Percentiles rank a stretch among this genome's conserved stretches.
Evolutionary conservation across 768 basidiomycete species (phyloP).

Genomic region (Termitomyces sp.): DNA sequence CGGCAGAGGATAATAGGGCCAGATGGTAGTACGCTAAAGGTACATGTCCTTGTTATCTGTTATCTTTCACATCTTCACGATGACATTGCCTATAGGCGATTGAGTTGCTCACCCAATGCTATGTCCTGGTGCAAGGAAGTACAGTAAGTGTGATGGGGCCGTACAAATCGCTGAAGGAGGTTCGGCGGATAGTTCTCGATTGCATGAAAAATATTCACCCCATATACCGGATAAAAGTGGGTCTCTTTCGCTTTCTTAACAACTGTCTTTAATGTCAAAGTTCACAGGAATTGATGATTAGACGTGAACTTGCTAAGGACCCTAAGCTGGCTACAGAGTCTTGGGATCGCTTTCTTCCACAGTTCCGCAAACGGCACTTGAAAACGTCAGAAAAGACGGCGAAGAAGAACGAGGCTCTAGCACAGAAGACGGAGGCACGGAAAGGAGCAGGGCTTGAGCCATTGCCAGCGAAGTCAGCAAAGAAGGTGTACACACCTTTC

Average conservation of each 20-base stretch:
- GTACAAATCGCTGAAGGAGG: slow-evolving; percentile 92
- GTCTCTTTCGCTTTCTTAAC: not conserved
- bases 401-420: slow-evolving; percentile 74
- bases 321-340: slow-evolving; percentile 90
- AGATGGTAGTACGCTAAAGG: slow-evolving; percentile 95
- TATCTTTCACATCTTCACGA: not conserved
- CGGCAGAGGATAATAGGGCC: slow-evolving; percentile 96
- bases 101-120: slow-evolving; percentile 92
- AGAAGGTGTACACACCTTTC: slow-evolving; percentile 98
- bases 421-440: slow-evolving; percentile 56
- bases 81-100: slow-evolving; percentile 61
- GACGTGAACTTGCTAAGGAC: slow-evolving; percentile 95
- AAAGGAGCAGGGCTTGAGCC: slow-evolving; percentile 58
- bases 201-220: slow-evolving; percentile 99
- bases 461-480: slow-evolving; percentile 50
- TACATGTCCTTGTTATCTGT: slow-evolving; percentile 23
- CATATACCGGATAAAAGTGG: slow-evolving; percentile 95
- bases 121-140: slow-evolving; percentile 96
- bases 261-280: not conserved
- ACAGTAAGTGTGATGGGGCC: slow-evolving; percentile 99
- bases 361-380: slow-evolving; percentile 90
- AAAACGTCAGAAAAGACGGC: slow-evolving; percentile 92
- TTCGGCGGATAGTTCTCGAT: slow-evolving; percentile 91
- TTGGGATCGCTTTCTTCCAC: slow-evolving; percentile 96
- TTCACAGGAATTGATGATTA: slow-evolving; percentile 91